Base-by-base conservation (phyloP, 1,284 basidiomycete genomes). In the Cystobasidium pallidum region DNA sequence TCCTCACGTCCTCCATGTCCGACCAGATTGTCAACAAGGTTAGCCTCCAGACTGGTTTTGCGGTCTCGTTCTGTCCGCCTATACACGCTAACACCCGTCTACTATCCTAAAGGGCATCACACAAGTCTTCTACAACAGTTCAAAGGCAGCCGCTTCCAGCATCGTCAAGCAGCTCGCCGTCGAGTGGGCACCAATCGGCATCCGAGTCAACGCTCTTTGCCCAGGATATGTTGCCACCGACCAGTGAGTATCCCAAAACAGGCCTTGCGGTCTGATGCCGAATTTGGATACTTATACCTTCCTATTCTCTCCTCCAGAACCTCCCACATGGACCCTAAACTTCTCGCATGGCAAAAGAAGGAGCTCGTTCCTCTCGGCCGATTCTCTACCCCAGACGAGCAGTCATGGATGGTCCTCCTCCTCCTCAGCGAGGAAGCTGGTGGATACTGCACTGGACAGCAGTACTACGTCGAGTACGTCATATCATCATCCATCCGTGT, bases 201-300 rank as follows among this genome's bases (percentile, higher is more conserved):
- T 88, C 64, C 83, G 87, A 13, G 86, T 88, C 15, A 89, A 89
- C 78, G 83, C 84, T 0, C 74, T 88, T 21, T 86, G 85, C 26
- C 86, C 87, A 26, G 72, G 73, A 43, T 70, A 76, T 81, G 81
- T 83, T 39, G 73, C 80, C 1, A 83, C 81, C 0, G 81, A 83
- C 63, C 81, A 83, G 76, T 43, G 17, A 70, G 66, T 45, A n/a
- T n/a, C n/a, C n/a, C n/a, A n/a, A n/a, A n/a, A n/a, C n/a, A n/a
- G n/a, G n/a, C n/a, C n/a, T n/a, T n/a, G n/a, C 7, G 32, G 7
- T 24, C 21, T 45, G 7, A n/a, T 19, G 2, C 49, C 55, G 3
- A 26, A 15, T 66, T 39, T 10, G 34, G 17, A n/a, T 10, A 15
- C 30, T 21, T n/a, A 21, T 24, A 19, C 15, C 15, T 21, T 2